A percentile compares a stretch with the other conserved stretches of the same genome.
phyloP scores from a whole-genome alignment of 805 yeast species.

The Helenozyma baotianmanensis region DNA sequence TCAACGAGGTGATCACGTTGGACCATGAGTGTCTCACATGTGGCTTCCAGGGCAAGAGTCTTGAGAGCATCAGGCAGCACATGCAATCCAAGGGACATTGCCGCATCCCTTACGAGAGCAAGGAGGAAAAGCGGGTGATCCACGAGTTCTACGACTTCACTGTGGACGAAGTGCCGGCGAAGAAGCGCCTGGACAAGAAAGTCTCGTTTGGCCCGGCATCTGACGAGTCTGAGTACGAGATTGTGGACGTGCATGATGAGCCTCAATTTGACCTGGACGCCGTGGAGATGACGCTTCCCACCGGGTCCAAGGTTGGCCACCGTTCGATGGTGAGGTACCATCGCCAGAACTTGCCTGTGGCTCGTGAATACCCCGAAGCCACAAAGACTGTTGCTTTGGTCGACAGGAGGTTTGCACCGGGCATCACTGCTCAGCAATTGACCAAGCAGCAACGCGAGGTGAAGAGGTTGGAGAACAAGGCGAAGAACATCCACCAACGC shows the following conservation, averaged over 20 bases:
- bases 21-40: slow-evolving; percentile 43
- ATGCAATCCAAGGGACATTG: slow-evolving; percentile 42
- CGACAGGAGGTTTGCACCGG: slow-evolving; percentile 51
- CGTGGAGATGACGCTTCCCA: slow-evolving; percentile 53
- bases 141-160: slow-evolving; percentile 37
- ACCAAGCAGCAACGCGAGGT: slow-evolving; percentile 32
- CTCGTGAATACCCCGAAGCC: slow-evolving; percentile 50
- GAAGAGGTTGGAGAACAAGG: slow-evolving; percentile 18
- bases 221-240: slow-evolving; percentile 12
- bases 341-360: slow-evolving; percentile 49
- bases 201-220: slow-evolving; percentile 24
- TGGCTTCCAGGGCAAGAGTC: slow-evolving; percentile 38
- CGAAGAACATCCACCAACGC: slow-evolving; percentile 22
- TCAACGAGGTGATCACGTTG: slow-evolving; percentile 34
- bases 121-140: slow-evolving; percentile 31
- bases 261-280: slow-evolving; percentile 10
- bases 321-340: slow-evolving; percentile 67
- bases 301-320: slow-evolving; percentile 79
- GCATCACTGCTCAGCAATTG: slow-evolving; percentile 25
- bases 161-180: slow-evolving; percentile 15
- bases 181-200: slow-evolving; percentile 15
- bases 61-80: slow-evolving; percentile 42
- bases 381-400: slow-evolving; percentile 72
- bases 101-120: slow-evolving; percentile 41
- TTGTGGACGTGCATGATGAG: slow-evolving; percentile 13